These are phyloP conservation scores for Entoloma clypeatum DNA, from an alignment of 1,284 basidiomycete genomes.

Conservation along the genomic window DNA sequence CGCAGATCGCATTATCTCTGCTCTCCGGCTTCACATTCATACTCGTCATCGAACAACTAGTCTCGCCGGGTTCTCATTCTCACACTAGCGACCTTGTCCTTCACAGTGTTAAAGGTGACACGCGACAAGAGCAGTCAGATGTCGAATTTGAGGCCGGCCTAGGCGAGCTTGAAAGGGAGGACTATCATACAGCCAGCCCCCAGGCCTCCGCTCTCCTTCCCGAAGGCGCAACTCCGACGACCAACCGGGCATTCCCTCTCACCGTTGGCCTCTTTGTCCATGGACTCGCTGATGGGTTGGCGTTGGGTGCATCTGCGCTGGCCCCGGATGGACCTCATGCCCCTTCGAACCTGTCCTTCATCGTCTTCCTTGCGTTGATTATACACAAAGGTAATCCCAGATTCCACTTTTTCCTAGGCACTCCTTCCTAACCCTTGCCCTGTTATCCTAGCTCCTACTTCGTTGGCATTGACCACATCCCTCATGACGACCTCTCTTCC, in stretches of 20 bases:
- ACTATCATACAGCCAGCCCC: too few relatives aligned
- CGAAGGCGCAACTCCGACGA: conserved; percentile 3
- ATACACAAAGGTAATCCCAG: conserved; percentile 79
- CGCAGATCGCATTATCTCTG: conserved; percentile 69
- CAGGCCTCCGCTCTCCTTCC: too few relatives aligned
- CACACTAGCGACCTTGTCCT: conserved; percentile 23
- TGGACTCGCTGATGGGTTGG: conserved; percentile 86
- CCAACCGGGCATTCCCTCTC: conserved; percentile 54
- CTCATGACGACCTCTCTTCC: conserved; percentile 73
- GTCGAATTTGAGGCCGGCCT: conserved; percentile 60
- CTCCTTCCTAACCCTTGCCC: neutral
- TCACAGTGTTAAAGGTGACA: conserved; percentile 21
- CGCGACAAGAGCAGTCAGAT: conserved; percentile 20
- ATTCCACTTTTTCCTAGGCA: neutral
- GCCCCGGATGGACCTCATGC: conserved; percentile 28
- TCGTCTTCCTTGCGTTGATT: conserved; percentile 85
- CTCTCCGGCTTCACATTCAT: conserved; percentile 81
- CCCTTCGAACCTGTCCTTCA: conserved; percentile 55
- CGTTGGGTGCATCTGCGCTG: conserved; percentile 75
- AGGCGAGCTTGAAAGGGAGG: conserved; percentile 44
- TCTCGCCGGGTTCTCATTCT: conserved; percentile 40
- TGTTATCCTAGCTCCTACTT: conserved; percentile 65
- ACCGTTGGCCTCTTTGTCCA: conserved; percentile 85
- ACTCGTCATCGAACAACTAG: conserved; percentile 70
- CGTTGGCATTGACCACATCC: conserved; percentile 78